Base-by-base conservation (phyloP, 192 early-diverging fungal species). In the Funneliformis mosseae region DNA sequence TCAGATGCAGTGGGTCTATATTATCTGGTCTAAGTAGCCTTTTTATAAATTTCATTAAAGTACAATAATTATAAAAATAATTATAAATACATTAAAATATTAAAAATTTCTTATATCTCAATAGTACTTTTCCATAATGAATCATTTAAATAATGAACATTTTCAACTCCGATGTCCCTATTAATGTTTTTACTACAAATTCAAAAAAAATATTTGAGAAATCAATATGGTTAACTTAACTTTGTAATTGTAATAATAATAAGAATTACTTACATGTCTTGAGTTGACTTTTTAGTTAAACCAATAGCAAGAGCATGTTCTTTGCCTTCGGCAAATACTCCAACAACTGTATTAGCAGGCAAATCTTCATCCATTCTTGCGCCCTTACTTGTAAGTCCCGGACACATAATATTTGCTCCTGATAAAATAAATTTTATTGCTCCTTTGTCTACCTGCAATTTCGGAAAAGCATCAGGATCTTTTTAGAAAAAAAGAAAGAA, bases 361-460 rank as follows among this genome's bases (percentile, higher is more conserved):
- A 98, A 84, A 39, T 92, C 90, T 25, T 91, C 90, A 27, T 92
- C 91, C 89, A 99, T 89, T 61, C 88, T 85, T 11, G 95, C 98
- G 8, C 97, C 97, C 41, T 93, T 91, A 45, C 95, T 97, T 18
- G 98, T 99, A 83, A 99, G 84, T 41, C 98, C 98, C 5, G 97
- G 98, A 79, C 97, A 98, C 98, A 99, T 99, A 81, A 99, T 97
- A 84, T 97, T 95, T 67, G 97, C 97, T 1, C 97, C 97, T 12
- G 93, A 93, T 25, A 99, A 91, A 7, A 99, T 94, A 86, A 97
- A 98, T 87, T 99, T 99, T 85, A 99, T 98, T 48, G 98, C 98
- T 8, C 98, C 98, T 16, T 92, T 90, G 83, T 99, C 98, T 33
- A 98, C 96, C 80, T 97, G 96, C 69, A 98, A 85, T 25, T 87